These are phyloP conservation scores for Phytomonas sp. DNA, from an alignment of 208 protist genomes.

Conservation along the genomic window DNA sequence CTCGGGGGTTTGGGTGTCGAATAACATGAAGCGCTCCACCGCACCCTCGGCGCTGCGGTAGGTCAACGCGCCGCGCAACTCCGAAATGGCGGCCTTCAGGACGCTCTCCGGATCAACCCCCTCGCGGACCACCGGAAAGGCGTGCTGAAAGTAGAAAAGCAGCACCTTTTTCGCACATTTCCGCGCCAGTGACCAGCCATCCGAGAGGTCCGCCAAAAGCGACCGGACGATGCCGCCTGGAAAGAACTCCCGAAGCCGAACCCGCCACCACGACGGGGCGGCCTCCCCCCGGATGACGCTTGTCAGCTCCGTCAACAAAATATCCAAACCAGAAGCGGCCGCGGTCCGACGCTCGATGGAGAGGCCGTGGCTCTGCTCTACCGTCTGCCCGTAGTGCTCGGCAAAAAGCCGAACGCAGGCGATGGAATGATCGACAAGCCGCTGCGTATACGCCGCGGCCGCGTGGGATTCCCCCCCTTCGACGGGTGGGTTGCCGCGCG, in stretches of 20 bases:
- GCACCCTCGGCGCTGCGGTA: constrained; percentile 66
- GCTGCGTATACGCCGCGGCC: constrained; percentile 12
- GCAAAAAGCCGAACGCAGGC: constrained; percentile 13
- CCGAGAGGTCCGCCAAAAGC: constrained; percentile 48
- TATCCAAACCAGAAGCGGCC: constrained; percentile 18
- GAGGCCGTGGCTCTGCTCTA: constrained; percentile 16
- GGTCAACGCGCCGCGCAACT: constrained; percentile 30
- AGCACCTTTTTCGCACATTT: constrained; percentile 39
- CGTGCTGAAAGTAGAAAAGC: constrained; percentile 27
- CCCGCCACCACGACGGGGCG: not conserved
- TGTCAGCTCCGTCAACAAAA: constrained; percentile 9
- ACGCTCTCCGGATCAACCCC: constrained; percentile 8
- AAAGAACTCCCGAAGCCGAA: constrained; percentile 15
- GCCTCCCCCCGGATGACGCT: not conserved
- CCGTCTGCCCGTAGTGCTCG: constrained; percentile 21
- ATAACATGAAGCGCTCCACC: constrained; percentile 47
- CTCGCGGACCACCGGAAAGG: constrained; percentile 22
- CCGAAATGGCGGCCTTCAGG: constrained; percentile 14
- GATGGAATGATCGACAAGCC: constrained; percentile 21
- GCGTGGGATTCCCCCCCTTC: not conserved
- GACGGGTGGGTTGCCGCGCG: not conserved
- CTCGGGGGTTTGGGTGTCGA: constrained; percentile 11
- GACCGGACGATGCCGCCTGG: constrained; percentile 40
- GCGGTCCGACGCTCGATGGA: constrained; percentile 26
- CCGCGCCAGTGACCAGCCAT: constrained; percentile 69